Evolutionary conservation across 805 yeast species (phyloP).

Genomic region (Yamadazyma paraphyllophila): DNA sequence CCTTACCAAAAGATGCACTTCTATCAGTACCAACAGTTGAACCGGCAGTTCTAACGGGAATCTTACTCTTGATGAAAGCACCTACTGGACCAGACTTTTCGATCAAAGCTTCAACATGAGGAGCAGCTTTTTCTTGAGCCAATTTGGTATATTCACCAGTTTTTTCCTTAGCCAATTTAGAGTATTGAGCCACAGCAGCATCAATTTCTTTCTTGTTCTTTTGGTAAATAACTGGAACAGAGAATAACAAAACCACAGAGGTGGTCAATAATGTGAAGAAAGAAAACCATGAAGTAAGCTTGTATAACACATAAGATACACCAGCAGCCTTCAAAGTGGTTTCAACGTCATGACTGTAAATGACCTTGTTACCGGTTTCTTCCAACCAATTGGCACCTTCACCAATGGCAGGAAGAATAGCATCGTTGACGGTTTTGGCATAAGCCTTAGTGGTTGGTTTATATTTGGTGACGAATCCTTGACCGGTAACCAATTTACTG

Average conservation of each 20-base stretch:
- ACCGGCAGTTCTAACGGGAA: slow-evolving; percentile 70
- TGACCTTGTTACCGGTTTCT: slow-evolving; percentile 50
- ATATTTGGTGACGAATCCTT: slow-evolving; percentile 77
- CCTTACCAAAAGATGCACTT: slow-evolving; percentile 42
- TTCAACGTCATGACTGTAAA: slow-evolving; percentile 70
- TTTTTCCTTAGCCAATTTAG: slow-evolving; percentile 50
- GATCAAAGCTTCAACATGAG: slow-evolving; percentile 56
- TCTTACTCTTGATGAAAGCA: slow-evolving; percentile 51
- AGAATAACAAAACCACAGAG: slow-evolving; percentile 60
- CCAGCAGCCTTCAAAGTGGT: slow-evolving; percentile 72
- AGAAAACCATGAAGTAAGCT: slow-evolving; percentile 73
- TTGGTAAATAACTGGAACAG: slow-evolving; percentile 73
- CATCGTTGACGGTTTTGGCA: slow-evolving; percentile 35
- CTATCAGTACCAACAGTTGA: slow-evolving; percentile 67
- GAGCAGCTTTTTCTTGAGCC: slow-evolving; percentile 47
- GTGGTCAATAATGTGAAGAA: slow-evolving; percentile 63
- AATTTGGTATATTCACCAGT: slow-evolving; percentile 39
- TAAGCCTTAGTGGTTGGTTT: slow-evolving; percentile 52
- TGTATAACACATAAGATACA: slow-evolving; percentile 59
- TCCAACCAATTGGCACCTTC: slow-evolving; percentile 51
- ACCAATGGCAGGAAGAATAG: slow-evolving; percentile 42
- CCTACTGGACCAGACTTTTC: slow-evolving; percentile 68
- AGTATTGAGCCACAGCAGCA: slow-evolving; percentile 48
- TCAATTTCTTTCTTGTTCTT: slow-evolving; percentile 77
- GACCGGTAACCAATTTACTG: slow-evolving; percentile 70